Percentiles rank a stretch among this genome's conserved stretches.
Conservation (phyloP, 2,329 filamentous ascomycete genomes). For the Colletotrichum sp. region DNA sequence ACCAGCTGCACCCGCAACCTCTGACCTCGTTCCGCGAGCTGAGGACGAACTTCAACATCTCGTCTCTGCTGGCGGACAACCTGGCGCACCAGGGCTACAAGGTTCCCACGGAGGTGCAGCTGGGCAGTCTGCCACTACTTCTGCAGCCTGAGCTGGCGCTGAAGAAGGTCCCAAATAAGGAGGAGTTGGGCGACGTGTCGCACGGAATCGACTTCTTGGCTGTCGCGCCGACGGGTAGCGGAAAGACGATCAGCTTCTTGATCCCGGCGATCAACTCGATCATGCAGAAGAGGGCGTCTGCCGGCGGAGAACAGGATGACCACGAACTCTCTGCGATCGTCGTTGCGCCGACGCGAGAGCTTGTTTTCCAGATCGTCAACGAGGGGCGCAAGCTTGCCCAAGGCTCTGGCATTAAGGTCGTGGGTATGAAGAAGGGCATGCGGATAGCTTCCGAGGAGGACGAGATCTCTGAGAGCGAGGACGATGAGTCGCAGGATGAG, state of each 20-base stretch:
- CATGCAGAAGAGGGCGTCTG: constrained; percentile 57
- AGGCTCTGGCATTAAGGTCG: constrained; percentile 79
- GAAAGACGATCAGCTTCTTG: constrained; percentile 93
- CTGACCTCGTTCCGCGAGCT: constrained; percentile 79
- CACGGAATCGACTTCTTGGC: constrained; percentile 76
- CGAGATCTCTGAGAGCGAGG: constrained; percentile 25
- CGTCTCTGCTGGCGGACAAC: constrained; percentile 76
- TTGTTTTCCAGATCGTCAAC: constrained; percentile 80
- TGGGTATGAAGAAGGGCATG: constrained; percentile 88
- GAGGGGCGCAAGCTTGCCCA: constrained; percentile 83
- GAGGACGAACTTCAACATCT: constrained; percentile 73
- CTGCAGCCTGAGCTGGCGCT: constrained; percentile 62
- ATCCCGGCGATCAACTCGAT: constrained; percentile 85
- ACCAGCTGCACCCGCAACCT: constrained; percentile 78
- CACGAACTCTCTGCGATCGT: constrained; percentile 71
- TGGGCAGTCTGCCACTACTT: constrained; percentile 82
- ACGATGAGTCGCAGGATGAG: constrained; percentile 34
- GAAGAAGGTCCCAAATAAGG: constrained; percentile 36
- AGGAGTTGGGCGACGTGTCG: constrained; percentile 32
- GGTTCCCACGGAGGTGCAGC: constrained; percentile 91
- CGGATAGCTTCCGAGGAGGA: constrained; percentile 39
- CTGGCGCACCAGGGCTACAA: constrained; percentile 83
- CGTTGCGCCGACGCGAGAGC: constrained; percentile 78
- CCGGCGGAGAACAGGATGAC: constrained; percentile 37
- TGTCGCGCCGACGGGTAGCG: constrained; percentile 93